Evolutionary conservation across 2,329 filamentous ascomycete genomes (phyloP).

Genomic region (Pyrenophora seminiperda): DNA sequence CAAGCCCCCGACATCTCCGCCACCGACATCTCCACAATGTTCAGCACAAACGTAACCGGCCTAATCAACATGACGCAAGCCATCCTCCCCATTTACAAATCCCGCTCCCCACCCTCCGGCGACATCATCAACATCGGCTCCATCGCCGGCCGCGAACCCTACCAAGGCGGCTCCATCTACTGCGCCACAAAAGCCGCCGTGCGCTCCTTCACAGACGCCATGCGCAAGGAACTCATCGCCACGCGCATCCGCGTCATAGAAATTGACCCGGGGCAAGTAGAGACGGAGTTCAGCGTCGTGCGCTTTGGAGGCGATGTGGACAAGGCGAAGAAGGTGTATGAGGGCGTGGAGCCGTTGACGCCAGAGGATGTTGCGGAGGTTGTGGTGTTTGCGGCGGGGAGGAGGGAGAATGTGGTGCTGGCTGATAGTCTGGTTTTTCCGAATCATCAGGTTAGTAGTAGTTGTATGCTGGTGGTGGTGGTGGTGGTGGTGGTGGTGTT

Average conservation of each 20-base stretch:
- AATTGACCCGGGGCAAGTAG: constrained; percentile 89
- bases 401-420: constrained; percentile 87
- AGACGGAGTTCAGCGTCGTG: constrained; percentile 91
- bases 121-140: constrained; percentile 97
- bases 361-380: constrained; percentile 91
- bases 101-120: constrained; percentile 60
- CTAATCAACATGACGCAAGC: constrained; percentile 97
- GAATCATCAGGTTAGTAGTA: constrained; percentile 77
- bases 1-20: constrained; percentile 81
- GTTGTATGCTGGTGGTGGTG: too few species aligned
- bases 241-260: constrained; percentile 83
- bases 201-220: constrained; percentile 78
- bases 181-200: constrained; percentile 92
- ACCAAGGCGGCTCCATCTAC: constrained; percentile 86
- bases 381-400: constrained; percentile 81
- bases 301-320: constrained; percentile 85
- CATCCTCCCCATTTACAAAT: constrained; percentile 80
- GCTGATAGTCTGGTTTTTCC: constrained; percentile 88
- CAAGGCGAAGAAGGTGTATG: constrained; percentile 90
- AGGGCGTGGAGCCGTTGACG: constrained; percentile 73
- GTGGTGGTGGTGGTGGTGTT: too few species aligned
- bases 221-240: constrained; percentile 82
- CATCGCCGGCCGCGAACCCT: constrained; percentile 87
- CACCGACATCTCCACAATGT: constrained; percentile 85
- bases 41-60: constrained; percentile 90